These are phyloP conservation scores for Dendrobium chrysotoxum DNA, from an alignment of 106 monocot genomes.

Conservation along the genomic window DNA sequence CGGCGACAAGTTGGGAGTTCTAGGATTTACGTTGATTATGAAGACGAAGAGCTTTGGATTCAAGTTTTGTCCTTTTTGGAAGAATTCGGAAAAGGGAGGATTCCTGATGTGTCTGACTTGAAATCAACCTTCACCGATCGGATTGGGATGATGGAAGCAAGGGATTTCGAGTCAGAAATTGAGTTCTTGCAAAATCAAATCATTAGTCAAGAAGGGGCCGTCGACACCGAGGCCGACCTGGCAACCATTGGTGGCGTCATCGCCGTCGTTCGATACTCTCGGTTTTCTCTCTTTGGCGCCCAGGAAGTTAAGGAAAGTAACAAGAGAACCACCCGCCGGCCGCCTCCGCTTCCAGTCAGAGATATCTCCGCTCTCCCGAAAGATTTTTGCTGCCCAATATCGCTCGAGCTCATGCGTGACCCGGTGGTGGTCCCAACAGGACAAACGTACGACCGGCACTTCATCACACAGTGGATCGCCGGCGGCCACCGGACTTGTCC, in stretches of 20 bases:
- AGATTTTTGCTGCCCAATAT: conserved; percentile 91
- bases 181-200: conserved; percentile 69
- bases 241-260: conserved; percentile 34
- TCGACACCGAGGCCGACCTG: conserved; percentile 30
- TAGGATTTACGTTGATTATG: conserved; percentile 26
- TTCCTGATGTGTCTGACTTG: conserved; percentile 29
- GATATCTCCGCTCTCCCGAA: conserved; percentile 40
- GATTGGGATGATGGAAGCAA: conserved; percentile 30
- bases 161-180: conserved; percentile 41
- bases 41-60: conserved; percentile 36
- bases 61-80: conserved; percentile 36
- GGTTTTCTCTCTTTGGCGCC: conserved; percentile 50
- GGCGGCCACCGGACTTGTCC: conserved; percentile 13
- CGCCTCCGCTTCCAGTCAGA: not conserved
- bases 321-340: not conserved
- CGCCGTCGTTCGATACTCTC: conserved; percentile 51
- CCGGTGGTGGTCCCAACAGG: conserved; percentile 81
- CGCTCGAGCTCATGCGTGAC: conserved; percentile 83
- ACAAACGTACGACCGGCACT: conserved; percentile 37
- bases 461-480: conserved; percentile 8
- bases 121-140: conserved; percentile 20
- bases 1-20: conserved; percentile 26
- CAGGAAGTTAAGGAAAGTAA: not conserved
- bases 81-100: conserved; percentile 27
- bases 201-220: conserved; percentile 19